Conservation (phyloP, 176 grass and related monocot species). For the Eremochloa ophiuroides region DNA sequence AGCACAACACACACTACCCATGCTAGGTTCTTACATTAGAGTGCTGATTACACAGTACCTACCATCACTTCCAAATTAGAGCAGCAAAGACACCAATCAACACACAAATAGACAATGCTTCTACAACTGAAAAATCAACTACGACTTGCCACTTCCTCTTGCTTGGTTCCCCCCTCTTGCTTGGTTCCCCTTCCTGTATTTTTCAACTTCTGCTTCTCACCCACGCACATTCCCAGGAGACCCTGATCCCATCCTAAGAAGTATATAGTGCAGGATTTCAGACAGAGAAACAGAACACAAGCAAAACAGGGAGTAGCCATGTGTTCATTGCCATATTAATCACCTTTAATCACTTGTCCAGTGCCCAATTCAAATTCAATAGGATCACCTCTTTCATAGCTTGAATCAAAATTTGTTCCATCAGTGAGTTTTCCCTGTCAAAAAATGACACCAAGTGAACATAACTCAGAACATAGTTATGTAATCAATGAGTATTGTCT, state of each 20-base stretch:
- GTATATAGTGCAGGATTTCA: constrained; percentile 7
- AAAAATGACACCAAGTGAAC: constrained; percentile 9
- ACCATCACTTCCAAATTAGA: too few species aligned
- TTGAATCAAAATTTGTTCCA: constrained; percentile 96
- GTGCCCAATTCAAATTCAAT: constrained; percentile 96
- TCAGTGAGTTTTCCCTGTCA: constrained; percentile 85
- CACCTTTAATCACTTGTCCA: constrained; percentile 99
- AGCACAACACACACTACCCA: too few species aligned
- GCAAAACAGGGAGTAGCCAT: not conserved
- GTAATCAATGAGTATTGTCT: not conserved
- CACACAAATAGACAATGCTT: too few species aligned
- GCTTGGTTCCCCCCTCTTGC: too few species aligned
- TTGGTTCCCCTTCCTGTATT: too few species aligned
- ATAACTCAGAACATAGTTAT: not conserved
- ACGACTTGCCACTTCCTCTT: too few species aligned
- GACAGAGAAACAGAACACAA: not conserved
- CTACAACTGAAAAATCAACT: too few species aligned
- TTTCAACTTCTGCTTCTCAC: constrained; percentile 93
- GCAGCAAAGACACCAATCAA: too few species aligned
- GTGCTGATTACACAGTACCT: too few species aligned
- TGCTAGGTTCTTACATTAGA: too few species aligned
- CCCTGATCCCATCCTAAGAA: constrained; percentile 93
- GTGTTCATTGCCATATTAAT: not conserved
- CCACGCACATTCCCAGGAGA: constrained; percentile 90
- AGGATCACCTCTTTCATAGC: constrained; percentile 90